These are phyloP conservation scores for Polytolypa hystricis DNA, from an alignment of 2,329 filamentous ascomycete species.

Conservation along the genomic window DNA sequence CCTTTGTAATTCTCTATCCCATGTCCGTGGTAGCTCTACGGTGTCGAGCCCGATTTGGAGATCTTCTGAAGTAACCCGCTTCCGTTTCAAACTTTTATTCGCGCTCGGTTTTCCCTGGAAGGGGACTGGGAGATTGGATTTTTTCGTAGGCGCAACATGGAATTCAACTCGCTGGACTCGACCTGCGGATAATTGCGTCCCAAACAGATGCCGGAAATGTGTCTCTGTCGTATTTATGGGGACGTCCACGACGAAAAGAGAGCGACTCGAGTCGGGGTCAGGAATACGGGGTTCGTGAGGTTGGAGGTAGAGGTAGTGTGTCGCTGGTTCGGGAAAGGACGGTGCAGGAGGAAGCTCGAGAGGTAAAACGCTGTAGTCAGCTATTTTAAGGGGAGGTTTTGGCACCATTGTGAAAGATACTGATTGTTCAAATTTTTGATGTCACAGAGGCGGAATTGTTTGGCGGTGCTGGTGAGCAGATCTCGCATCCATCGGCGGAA, in stretches of 20 bases:
- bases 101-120: constrained; percentile 3
- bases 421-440: constrained; percentile 15
- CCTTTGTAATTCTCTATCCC: constrained; percentile 57
- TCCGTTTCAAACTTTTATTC: constrained; percentile 42
- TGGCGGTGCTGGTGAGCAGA: not conserved
- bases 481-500: constrained; percentile 8
- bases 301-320: constrained; percentile 80
- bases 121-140: constrained; percentile 14
- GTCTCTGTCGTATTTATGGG: constrained; percentile 71
- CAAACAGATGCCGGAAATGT: constrained; percentile 67
- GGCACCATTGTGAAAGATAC: constrained; percentile 22
- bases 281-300: constrained; percentile 70
- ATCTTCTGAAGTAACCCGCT: constrained; percentile 38
- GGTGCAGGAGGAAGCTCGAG: constrained; percentile 54
- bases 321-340: constrained; percentile 50
- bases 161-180: constrained; percentile 71
- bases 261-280: constrained; percentile 61
- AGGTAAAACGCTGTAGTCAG: constrained; percentile 59
- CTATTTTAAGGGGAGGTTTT: constrained; percentile 22
- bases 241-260: constrained; percentile 82
- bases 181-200: constrained; percentile 61
- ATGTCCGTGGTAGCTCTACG: constrained; percentile 56
- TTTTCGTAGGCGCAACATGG: constrained; percentile 41
- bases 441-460: not conserved
- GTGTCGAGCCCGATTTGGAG: constrained; percentile 46